Percentiles rank a stretch among this genome's conserved stretches.
Conservation (phyloP, 495 filamentous ascomycete genomes). For the Penicillium maclennaniae region DNA sequence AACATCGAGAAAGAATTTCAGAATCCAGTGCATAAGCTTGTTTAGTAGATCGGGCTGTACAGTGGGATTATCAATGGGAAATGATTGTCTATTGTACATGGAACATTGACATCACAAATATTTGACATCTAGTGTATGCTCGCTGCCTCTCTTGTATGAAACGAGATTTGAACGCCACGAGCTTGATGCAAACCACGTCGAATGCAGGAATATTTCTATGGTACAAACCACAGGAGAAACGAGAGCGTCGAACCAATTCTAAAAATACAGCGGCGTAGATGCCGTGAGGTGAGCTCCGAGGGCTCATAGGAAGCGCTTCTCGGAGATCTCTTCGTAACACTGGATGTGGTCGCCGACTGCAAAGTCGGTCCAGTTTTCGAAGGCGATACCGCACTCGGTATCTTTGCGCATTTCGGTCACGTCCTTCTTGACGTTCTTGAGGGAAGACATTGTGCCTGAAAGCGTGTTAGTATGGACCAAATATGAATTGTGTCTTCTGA, state of each 20-base stretch:
- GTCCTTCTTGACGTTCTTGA: conserved; percentile 93
- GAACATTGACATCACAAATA: background rate
- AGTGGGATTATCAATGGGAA: background rate
- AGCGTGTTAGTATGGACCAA: background rate
- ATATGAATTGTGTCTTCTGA: background rate
- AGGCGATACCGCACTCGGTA: conserved; percentile 85
- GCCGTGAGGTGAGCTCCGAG: background rate
- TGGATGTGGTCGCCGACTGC: conserved; percentile 80
- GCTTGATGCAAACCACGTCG: conserved; percentile 14
- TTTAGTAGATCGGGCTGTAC: too few relatives aligned
- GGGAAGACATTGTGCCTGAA: conserved; percentile 66
- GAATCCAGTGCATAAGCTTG: too few relatives aligned
- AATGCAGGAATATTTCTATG: conserved; percentile 7
- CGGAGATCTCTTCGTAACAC: conserved; percentile 72
- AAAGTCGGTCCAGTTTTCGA: conserved; percentile 75
- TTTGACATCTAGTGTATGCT: conserved; percentile 8
- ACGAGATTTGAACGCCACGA: conserved; percentile 14
- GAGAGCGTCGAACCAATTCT: conserved; percentile 2
- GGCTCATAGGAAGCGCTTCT: conserved; percentile 56
- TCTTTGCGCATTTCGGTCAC: conserved; percentile 85
- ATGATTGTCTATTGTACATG: conserved; percentile 4
- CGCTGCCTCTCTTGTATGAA: conserved; percentile 2
- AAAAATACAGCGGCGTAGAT: conserved; percentile 15
- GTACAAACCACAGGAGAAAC: conserved; percentile 9
- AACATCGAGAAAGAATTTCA: too few relatives aligned